Conservation (phyloP, 257 asterid species). For the Jasminum sambac region DNA sequence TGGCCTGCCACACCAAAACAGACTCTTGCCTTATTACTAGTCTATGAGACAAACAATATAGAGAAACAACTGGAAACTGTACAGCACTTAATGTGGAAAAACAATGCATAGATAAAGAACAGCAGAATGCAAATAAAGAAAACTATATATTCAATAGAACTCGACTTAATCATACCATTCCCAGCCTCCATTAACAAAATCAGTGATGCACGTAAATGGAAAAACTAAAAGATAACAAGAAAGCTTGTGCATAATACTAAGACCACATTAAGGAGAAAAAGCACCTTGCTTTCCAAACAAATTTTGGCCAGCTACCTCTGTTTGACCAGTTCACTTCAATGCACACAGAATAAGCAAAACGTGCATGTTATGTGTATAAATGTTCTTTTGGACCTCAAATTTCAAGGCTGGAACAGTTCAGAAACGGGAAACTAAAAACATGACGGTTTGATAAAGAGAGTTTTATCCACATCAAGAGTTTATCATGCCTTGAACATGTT, state of each 20-base stretch:
- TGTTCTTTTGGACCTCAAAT: slow-evolving; percentile 5
- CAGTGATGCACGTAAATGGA: not conserved
- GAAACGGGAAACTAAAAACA: slow-evolving; percentile 4
- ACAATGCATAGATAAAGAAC: too few species aligned
- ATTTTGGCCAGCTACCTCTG: not conserved
- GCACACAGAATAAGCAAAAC: not conserved
- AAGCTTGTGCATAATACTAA: not conserved
- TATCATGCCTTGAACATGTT: slow-evolving; percentile 54
- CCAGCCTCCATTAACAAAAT: not conserved
- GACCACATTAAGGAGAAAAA: not conserved
- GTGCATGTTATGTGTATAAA: not conserved
- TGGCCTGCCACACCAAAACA: too few species aligned
- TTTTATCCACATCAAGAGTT: slow-evolving; percentile 10
- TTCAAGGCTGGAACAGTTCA: not conserved
- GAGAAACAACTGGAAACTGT: not conserved
- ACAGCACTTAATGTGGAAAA: not conserved
- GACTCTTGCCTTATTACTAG: not conserved
- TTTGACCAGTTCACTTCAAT: not conserved
- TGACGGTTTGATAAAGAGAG: not conserved
- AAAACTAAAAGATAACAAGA: not conserved
- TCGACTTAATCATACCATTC: not conserved
- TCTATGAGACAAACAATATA: not conserved
- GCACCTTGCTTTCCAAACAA: not conserved
- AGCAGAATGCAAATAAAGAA: not conserved
- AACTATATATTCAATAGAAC: not conserved